Conservation (phyloP, 1,284 basidiomycete species). For the Exobasidium cylindrosporum region DNA sequence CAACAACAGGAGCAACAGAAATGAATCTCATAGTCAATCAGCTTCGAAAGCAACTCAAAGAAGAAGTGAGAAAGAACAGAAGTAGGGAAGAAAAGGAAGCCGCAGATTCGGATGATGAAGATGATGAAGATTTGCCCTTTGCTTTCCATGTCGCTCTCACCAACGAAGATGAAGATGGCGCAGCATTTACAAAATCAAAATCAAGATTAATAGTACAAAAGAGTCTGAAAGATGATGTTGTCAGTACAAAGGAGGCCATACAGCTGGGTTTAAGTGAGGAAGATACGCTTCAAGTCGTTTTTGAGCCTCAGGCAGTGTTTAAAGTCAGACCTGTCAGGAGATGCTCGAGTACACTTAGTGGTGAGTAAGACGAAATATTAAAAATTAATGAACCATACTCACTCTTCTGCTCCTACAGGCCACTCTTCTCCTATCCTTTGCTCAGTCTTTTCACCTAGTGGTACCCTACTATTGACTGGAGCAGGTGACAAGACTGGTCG, state of each 20-base stretch:
- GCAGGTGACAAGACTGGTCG: slow-evolving; percentile 90
- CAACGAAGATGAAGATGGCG: not conserved
- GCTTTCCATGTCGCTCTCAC: slow-evolving; percentile 45
- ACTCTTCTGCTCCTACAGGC: slow-evolving; percentile 59
- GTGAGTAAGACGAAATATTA: slow-evolving; percentile 6
- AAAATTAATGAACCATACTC: not conserved
- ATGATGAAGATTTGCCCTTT: slow-evolving; percentile 50
- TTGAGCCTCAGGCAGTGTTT: slow-evolving; percentile 84
- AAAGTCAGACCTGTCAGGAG: slow-evolving; percentile 86
- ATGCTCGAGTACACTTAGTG: slow-evolving; percentile 82
- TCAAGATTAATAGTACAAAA: slow-evolving; percentile 38
- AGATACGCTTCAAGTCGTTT: slow-evolving; percentile 50
- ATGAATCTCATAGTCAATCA: slow-evolving; percentile 48
- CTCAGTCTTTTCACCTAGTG: slow-evolving; percentile 90
- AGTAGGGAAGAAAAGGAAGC: slow-evolving; percentile 6
- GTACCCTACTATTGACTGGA: slow-evolving; percentile 84
- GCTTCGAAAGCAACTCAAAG: slow-evolving; percentile 30
- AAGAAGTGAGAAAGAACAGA: slow-evolving; percentile 5
- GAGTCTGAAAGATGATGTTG: slow-evolving; percentile 41
- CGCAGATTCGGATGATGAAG: slow-evolving; percentile 30
- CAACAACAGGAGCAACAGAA: slow-evolving; percentile 43
- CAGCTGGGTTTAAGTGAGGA: slow-evolving; percentile 49
- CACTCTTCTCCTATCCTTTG: slow-evolving; percentile 92
- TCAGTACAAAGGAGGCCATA: slow-evolving; percentile 34
- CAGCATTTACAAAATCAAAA: slow-evolving; percentile 15